A percentile compares a stretch with the other conserved stretches of the same genome.
Conservation (phyloP, 2,329 filamentous ascomycete genomes). For the Lachnum nothofagi region DNA sequence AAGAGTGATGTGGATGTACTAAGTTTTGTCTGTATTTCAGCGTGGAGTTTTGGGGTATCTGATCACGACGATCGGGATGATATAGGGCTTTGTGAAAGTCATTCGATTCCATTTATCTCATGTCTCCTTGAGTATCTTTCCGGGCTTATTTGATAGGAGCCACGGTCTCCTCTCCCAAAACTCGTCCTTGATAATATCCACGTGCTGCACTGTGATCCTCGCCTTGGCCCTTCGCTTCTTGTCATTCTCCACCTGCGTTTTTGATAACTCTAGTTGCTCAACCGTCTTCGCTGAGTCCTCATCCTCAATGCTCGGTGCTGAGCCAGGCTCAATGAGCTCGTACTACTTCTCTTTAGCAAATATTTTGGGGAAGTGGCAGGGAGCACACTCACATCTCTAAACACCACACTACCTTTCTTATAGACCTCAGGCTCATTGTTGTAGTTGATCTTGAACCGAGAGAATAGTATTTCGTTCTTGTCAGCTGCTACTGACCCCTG, state of each 20-base stretch:
- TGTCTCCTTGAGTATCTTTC: constrained; percentile 59
- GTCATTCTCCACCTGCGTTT: constrained; percentile 77
- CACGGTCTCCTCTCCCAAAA: constrained; percentile 89
- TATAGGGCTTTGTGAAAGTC: constrained; percentile 9
- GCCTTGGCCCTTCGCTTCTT: constrained; percentile 78
- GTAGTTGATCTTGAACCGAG: constrained; percentile 87
- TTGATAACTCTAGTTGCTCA: constrained; percentile 59
- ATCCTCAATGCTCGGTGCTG: constrained; percentile 35
- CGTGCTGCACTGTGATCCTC: constrained; percentile 72
- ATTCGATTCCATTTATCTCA: constrained; percentile 17
- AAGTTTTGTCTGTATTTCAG: constrained; percentile 8
- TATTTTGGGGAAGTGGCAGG: neutral
- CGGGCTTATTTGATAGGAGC: constrained; percentile 70
- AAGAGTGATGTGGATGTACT: constrained; percentile 15
- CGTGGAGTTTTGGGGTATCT: constrained; percentile 22
- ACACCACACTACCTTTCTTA: constrained; percentile 88
- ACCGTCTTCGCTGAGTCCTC: constrained; percentile 43
- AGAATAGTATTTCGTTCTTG: constrained; percentile 95
- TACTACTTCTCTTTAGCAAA: constrained; percentile 46
- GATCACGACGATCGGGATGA: constrained; percentile 15
- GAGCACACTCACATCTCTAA: constrained; percentile 54
- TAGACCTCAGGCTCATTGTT: constrained; percentile 92
- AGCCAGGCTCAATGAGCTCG: constrained; percentile 58
- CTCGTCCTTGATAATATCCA: constrained; percentile 91
- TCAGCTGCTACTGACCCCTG: constrained; percentile 79